Percentiles rank a stretch among this genome's conserved stretches.
These are phyloP conservation scores for Fomitopsis betulina DNA, from an alignment of 1,284 basidiomycete genomes.

Conservation along the genomic window DNA sequence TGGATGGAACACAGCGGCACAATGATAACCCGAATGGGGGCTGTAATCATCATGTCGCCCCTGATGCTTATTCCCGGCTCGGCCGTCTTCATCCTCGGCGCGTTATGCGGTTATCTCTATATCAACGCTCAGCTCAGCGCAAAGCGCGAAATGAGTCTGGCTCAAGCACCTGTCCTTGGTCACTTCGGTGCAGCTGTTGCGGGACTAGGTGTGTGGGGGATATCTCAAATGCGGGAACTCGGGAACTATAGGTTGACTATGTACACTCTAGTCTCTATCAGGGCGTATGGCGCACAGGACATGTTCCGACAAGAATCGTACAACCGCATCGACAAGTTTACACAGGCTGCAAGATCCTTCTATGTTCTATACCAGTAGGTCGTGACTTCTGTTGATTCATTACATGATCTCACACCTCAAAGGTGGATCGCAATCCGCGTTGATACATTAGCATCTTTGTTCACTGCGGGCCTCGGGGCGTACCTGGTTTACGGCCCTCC, in stretches of 20 bases:
- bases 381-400: neutral
- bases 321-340: slow-evolving; percentile 44
- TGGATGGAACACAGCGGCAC: slow-evolving; percentile 22
- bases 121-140: slow-evolving; percentile 72
- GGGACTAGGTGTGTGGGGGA: slow-evolving; percentile 49
- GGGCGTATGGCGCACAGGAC: slow-evolving; percentile 54
- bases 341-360: slow-evolving; percentile 40
- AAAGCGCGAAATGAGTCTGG: slow-evolving; percentile 72
- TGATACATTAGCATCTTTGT: slow-evolving; percentile 44
- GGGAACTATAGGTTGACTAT: neutral
- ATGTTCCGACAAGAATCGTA: slow-evolving; percentile 42
- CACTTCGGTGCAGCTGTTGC: slow-evolving; percentile 67
- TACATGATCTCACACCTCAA: neutral
- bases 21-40: slow-evolving; percentile 29
- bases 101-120: slow-evolving; percentile 42
- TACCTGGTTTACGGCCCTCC: slow-evolving; percentile 45
- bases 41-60: slow-evolving; percentile 43
- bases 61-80: slow-evolving; percentile 35
- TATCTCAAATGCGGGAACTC: neutral
- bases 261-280: slow-evolving; percentile 45
- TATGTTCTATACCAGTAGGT: slow-evolving; percentile 50
- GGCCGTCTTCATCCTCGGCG: slow-evolving; percentile 40
- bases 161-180: slow-evolving; percentile 59
- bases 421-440: slow-evolving; percentile 27
- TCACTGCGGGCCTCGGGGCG: slow-evolving; percentile 45